phyloP scores from a whole-genome alignment of 176 grass and related monocot species.

The bread wheat (Triticum aestivum) region DNA sequence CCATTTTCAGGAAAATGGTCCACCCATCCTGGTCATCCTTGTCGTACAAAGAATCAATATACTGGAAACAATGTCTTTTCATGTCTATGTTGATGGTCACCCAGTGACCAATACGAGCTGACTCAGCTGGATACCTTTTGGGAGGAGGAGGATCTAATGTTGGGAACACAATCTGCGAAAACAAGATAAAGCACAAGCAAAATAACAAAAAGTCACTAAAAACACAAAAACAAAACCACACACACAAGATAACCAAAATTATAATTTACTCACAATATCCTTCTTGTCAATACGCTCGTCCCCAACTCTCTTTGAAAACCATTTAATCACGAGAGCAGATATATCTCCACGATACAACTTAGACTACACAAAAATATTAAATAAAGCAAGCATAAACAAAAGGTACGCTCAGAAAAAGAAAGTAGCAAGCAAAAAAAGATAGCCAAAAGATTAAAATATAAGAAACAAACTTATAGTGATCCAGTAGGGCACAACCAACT shows the following conservation, averaged over 20 bases:
- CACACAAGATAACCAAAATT: not conserved
- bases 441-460: not conserved
- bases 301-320: not conserved
- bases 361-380: not conserved
- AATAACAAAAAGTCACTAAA: not conserved
- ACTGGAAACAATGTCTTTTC: not conserved
- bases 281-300: not conserved
- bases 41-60: not conserved
- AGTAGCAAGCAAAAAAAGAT: not conserved
- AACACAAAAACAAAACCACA: not conserved
- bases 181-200: not conserved
- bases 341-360: not conserved
- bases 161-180: not conserved
- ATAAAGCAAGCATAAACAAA: not conserved
- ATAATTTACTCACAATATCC: not conserved
- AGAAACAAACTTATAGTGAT: not conserved
- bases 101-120: not conserved
- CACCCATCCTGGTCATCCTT: not conserved
- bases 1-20: not conserved
- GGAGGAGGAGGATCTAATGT: not conserved
- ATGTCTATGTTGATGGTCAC: not conserved
- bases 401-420: not conserved
- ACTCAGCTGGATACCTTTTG: not conserved
- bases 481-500: not conserved
- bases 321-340: not conserved